Conservation (phyloP, 176 grass and related monocot species). For the Avena insularis region DNA sequence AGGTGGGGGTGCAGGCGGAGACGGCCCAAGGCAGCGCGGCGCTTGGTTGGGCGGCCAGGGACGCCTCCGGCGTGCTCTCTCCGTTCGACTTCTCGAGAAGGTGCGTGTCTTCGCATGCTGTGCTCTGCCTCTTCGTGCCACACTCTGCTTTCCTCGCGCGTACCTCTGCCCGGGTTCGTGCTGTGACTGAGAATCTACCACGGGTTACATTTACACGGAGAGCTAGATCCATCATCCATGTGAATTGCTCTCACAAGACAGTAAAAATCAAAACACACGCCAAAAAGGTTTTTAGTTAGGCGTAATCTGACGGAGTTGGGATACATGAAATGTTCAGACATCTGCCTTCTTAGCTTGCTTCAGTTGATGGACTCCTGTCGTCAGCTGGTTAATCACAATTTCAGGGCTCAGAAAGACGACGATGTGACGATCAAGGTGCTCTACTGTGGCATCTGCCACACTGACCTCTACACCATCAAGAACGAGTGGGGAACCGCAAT, state of each 20-base stretch:
- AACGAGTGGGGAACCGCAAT: conserved; percentile 71
- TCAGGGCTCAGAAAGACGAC: conserved; percentile 50
- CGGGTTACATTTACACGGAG: neutral
- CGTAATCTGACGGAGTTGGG: neutral
- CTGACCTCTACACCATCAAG: conserved; percentile 65
- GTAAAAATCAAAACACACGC: too few species aligned
- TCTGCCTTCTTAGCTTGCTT: neutral
- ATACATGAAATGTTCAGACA: neutral
- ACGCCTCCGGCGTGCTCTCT: conserved; percentile 61
- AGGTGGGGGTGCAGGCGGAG: conserved; percentile 13
- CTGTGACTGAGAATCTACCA: neutral
- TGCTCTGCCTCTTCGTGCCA: neutral
- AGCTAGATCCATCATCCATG: too few species aligned
- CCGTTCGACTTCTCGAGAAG: conserved; percentile 69
- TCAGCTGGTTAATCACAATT: neutral
- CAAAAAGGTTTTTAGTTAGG: neutral
- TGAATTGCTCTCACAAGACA: too few species aligned
- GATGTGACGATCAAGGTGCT: conserved; percentile 83
- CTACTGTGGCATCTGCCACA: conserved; percentile 82
- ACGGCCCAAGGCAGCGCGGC: conserved; percentile 52
- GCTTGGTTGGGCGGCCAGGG: conserved; percentile 73
- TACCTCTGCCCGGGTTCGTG: neutral
- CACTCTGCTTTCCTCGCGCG: conserved; percentile 4
- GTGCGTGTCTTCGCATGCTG: neutral
- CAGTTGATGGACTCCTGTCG: neutral